Conservation (phyloP, 768 basidiomycete species). For the Lyophyllum decastes region DNA sequence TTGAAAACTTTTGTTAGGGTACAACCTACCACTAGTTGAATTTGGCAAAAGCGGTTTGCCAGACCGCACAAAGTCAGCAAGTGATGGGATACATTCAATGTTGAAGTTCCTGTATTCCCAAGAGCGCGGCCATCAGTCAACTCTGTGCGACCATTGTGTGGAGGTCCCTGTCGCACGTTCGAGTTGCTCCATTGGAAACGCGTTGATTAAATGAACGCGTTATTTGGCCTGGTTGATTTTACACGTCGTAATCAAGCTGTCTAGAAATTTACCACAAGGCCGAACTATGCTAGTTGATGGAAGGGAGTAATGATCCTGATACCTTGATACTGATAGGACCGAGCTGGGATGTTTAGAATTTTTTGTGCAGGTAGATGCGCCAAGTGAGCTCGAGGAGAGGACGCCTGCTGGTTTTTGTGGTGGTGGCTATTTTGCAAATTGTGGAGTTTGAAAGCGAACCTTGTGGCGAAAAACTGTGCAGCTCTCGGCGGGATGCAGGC, state of each 20-base stretch:
- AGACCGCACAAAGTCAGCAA: too few species aligned
- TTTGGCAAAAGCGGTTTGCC: too few species aligned
- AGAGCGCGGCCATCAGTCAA: too few species aligned
- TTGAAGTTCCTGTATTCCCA: too few species aligned
- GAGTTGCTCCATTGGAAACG: neutral
- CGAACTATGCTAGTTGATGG: neutral
- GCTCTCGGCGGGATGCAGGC: slow-evolving; percentile 65
- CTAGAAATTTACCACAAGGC: neutral
- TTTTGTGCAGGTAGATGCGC: neutral
- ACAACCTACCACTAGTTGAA: too few species aligned
- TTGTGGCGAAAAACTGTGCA: slow-evolving; percentile 76
- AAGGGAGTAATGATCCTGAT: neutral
- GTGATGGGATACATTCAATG: too few species aligned
- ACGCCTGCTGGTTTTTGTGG: neutral
- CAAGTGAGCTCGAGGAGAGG: neutral
- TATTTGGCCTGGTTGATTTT: neutral
- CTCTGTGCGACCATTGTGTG: too few species aligned
- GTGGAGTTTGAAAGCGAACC: slow-evolving; percentile 44
- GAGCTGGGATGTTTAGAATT: neutral
- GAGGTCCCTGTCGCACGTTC: too few species aligned
- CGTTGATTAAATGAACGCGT: neutral
- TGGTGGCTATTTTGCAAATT: neutral
- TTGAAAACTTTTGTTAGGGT: too few species aligned
- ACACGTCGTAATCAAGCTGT: neutral
- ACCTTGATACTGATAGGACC: neutral